These are phyloP conservation scores for Pseudogymnoascus sp. DNA, from an alignment of 2,329 filamentous ascomycete species.

Conservation along the genomic window DNA sequence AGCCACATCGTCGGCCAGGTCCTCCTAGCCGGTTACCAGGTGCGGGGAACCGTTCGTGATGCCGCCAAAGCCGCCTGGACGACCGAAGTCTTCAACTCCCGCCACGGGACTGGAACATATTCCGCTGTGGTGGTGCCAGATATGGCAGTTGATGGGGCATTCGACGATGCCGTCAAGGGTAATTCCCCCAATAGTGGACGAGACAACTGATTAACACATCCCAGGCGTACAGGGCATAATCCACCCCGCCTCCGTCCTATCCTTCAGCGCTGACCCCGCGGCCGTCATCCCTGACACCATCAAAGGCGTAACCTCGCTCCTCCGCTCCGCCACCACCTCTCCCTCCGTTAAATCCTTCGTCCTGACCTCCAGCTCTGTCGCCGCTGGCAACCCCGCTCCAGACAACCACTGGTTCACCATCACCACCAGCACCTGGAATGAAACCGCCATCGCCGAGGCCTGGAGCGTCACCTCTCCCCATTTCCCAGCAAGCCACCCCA, in stretches of 20 bases:
- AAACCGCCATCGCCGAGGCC: slow-evolving; percentile 26
- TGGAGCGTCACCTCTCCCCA: slow-evolving; percentile 28
- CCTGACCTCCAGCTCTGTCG: slow-evolving; percentile 29
- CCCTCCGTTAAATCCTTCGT: slow-evolving; percentile 34
- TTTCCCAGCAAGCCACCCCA: slow-evolving; percentile 20
- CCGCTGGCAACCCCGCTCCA: slow-evolving; percentile 18
- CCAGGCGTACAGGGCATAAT: slow-evolving; percentile 25
- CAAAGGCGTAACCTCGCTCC: neutral
- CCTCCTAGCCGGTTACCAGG: slow-evolving; percentile 33
- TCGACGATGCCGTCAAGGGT: slow-evolving; percentile 24
- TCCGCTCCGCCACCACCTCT: neutral
- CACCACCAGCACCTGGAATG: slow-evolving; percentile 29
- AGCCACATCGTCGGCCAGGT: slow-evolving; percentile 32
- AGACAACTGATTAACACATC: neutral
- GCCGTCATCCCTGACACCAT: slow-evolving; percentile 15
- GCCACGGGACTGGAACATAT: slow-evolving; percentile 29
- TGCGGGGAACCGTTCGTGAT: slow-evolving; percentile 37
- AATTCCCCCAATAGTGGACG: neutral
- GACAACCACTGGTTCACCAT: slow-evolving; percentile 17
- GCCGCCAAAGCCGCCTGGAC: slow-evolving; percentile 28
- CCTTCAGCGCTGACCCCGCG: slow-evolving; percentile 22
- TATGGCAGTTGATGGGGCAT: slow-evolving; percentile 23
- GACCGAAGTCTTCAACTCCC: slow-evolving; percentile 23
- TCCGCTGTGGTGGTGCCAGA: slow-evolving; percentile 30
- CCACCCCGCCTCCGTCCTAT: slow-evolving; percentile 25